Evolutionary conservation across 805 yeast species (phyloP), one percentile per base, ranked within the genome.

Genomic region (Nakazawaea peltata): DNA sequence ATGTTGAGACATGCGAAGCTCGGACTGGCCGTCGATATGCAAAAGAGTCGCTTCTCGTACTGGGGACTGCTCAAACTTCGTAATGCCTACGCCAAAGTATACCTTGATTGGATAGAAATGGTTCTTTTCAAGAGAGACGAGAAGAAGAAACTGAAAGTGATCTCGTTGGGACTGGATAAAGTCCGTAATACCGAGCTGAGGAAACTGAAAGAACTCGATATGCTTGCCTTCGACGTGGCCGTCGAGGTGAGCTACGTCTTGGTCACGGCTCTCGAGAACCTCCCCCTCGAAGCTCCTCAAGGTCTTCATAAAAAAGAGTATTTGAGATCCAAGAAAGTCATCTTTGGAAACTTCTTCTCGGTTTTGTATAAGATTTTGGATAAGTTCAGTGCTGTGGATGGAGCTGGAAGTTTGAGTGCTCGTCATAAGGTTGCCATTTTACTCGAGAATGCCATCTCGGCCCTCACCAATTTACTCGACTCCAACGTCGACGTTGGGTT

Each of bases 401-500:
- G 46, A 4, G 12, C 30, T 3, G n/a, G n/a, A n/a, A 44, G 46
- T 32, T 42, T 50, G 39, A 44, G 53, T 5, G 40, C 43, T 16
- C 64, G 61, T 44, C 81, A 79, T 48, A 78, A 81, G 47, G 60
- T 74, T 10, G 63, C 70, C 17, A 54, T 60, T 7, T 64, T 85
- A 21, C 68, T 76, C 14, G 83, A 79, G 14, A 74, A 77, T 53
- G 74, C 79, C 9, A 72, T 84, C 36, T 59, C 63, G 16, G 75
- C 83, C 15, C 61, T 85, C 33, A 75, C 87, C 2, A 81, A 81
- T 44, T 54, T 86, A 34, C 62, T 86, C 30, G 77, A 73, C 45
- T 69, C 84, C 4, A 86, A 86, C 47, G 75, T 80, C 5, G 86
- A 80, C 36, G 77, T 82, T 17, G 94, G 95, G 6, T 59, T 86